Evolutionary conservation across 148 eudicot species (phyloP).

Genomic region (Rhododendron williamsianum): DNA sequence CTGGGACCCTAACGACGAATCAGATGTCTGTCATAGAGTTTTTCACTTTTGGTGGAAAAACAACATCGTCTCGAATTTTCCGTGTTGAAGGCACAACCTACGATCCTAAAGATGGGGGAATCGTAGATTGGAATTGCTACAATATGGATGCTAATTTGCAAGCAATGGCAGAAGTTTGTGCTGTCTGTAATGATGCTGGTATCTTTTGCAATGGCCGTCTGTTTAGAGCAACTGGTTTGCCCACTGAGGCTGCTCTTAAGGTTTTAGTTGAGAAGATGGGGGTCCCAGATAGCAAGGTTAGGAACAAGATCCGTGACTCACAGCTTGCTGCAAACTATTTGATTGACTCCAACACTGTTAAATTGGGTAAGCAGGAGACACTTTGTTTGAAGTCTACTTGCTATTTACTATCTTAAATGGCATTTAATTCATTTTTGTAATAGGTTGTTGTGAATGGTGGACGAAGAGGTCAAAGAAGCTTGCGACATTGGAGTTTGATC

Average conservation of each 20-base stretch:
- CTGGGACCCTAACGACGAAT: conserved; percentile 88
- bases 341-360: conserved; percentile 49
- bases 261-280: conserved; percentile 95
- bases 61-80: conserved; percentile 39
- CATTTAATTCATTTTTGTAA: background rate
- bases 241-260: conserved; percentile 94
- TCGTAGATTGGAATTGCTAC: conserved; percentile 68
- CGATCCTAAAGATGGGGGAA: conserved; percentile 78
- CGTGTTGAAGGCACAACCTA: conserved; percentile 81
- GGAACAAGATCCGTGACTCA: conserved; percentile 52
- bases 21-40: conserved; percentile 85
- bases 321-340: conserved; percentile 49
- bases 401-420: background rate
- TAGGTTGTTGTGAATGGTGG: conserved; percentile 86
- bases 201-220: conserved; percentile 50
- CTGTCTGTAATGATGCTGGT: conserved; percentile 85
- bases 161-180: conserved; percentile 69
- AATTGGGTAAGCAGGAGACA: conserved; percentile 45
- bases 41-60: conserved; percentile 60
- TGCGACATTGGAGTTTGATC: conserved; percentile 86
- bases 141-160: conserved; percentile 79
- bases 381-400: background rate
- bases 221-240: conserved; percentile 63
- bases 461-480: conserved; percentile 54
- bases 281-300: conserved; percentile 62